A percentile compares a stretch with the other conserved stretches of the same genome.
These are phyloP conservation scores for Oenanthe javanica DNA, from an alignment of 140 eudicot species.

Conservation along the genomic window DNA sequence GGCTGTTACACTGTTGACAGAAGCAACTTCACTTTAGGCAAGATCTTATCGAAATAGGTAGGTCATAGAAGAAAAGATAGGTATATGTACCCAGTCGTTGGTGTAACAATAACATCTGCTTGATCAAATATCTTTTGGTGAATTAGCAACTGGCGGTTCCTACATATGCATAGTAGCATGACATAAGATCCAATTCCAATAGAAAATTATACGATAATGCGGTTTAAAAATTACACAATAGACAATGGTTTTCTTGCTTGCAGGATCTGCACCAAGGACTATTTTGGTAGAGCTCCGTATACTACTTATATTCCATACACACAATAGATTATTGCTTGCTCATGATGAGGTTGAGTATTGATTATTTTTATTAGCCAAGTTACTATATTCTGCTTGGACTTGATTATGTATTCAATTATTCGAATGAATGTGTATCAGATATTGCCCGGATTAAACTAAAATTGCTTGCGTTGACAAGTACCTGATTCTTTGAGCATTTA, in stretches of 20 bases:
- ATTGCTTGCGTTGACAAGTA: constrained; percentile 2
- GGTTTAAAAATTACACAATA: not conserved
- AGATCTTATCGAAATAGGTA: not conserved
- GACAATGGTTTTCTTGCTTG: not conserved
- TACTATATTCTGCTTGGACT: not conserved
- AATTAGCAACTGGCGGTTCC: constrained; percentile 68
- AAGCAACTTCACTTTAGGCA: constrained; percentile 1
- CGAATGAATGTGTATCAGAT: not conserved
- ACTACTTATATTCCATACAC: not conserved
- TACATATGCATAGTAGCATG: constrained; percentile 12
- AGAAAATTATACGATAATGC: not conserved
- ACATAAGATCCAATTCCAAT: not conserved
- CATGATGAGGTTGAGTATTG: not conserved
- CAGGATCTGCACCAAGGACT: not conserved
- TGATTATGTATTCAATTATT: not conserved
- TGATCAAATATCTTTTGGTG: constrained; percentile 60
- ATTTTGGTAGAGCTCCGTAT: not conserved
- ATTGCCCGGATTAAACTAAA: not conserved
- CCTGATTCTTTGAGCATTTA: constrained; percentile 87
- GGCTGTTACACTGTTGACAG: constrained; percentile 66
- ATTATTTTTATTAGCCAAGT: not conserved
- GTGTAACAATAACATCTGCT: constrained; percentile 97
- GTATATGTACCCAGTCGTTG: constrained; percentile 66
- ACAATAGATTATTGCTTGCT: not conserved
- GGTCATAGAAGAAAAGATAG: not conserved